phyloP scores from a whole-genome alignment of 257 asterid genomes.

The Prunella vulgaris region DNA sequence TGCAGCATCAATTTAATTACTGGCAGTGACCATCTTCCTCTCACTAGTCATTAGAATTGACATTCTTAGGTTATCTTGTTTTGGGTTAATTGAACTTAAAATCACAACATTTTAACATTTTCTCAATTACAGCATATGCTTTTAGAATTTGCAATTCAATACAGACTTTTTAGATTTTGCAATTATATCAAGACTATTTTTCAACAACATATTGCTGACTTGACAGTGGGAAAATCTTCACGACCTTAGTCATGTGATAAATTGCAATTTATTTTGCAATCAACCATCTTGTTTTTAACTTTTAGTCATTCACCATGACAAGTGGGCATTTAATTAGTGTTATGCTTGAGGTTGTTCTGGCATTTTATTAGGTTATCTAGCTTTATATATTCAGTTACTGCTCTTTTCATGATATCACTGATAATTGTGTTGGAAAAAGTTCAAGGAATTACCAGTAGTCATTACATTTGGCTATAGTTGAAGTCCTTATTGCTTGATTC shows the following conservation, averaged over 20 bases:
- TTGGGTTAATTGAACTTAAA: too few species aligned
- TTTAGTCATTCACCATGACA: background rate
- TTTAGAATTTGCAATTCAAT: too few species aligned
- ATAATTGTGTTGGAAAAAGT: background rate
- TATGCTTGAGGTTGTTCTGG: background rate
- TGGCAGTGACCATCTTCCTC: background rate
- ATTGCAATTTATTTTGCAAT: too few species aligned
- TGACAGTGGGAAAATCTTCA: too few species aligned
- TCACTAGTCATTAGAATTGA: background rate
- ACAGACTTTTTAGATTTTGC: too few species aligned
- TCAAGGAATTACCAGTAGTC: background rate
- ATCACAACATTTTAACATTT: too few species aligned
- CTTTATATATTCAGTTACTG: background rate
- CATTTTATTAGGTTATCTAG: conserved; percentile 7
- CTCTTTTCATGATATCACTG: conserved; percentile 3
- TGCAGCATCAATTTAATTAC: background rate
- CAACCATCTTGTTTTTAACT: background rate
- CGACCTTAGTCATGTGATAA: too few species aligned
- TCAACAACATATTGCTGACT: too few species aligned
- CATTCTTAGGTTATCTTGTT: background rate
- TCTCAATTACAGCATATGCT: too few species aligned
- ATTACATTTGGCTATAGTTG: conserved; percentile 5
- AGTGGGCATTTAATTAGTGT: background rate
- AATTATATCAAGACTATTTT: too few species aligned
- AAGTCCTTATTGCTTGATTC: background rate